phyloP scores from a whole-genome alignment of 306 rosid genomes.

The Amphicarpaea edgeworthii region DNA sequence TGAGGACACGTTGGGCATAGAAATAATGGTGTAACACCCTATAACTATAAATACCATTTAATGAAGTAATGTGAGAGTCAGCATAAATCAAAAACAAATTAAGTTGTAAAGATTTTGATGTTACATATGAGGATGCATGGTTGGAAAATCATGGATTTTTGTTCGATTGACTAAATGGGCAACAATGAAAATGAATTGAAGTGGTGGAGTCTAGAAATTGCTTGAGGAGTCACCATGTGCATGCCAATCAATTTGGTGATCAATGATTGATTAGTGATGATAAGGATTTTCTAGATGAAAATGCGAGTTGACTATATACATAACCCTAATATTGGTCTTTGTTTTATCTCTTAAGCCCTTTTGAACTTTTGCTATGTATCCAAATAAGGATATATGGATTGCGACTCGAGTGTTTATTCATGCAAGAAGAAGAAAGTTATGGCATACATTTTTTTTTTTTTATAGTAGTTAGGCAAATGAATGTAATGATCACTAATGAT shows the following conservation, averaged over 20 bases:
- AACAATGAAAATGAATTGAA: no score
- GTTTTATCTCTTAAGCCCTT: no score
- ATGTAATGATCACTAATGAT: no score
- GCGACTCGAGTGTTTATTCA: no score
- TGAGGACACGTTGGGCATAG: conserved; percentile 1
- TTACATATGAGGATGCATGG: background rate
- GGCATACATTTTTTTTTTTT: no score
- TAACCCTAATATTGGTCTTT: no score
- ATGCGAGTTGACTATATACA: no score
- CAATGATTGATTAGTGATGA: background rate
- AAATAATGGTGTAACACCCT: background rate
- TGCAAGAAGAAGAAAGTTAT: no score
- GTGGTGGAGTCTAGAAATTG: background rate
- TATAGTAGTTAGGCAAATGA: no score
- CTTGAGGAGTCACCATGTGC: background rate
- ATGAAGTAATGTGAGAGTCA: background rate
- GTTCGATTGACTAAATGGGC: background rate
- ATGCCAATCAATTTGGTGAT: conserved; percentile 2
- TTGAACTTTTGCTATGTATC: no score
- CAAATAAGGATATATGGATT: no score
- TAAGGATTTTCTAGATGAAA: no score
- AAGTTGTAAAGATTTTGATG: background rate
- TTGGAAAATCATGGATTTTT: background rate
- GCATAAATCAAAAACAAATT: background rate
- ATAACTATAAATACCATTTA: background rate